Conservation (phyloP, 495 filamentous ascomycete genomes). For the Aspergillus leporis region DNA sequence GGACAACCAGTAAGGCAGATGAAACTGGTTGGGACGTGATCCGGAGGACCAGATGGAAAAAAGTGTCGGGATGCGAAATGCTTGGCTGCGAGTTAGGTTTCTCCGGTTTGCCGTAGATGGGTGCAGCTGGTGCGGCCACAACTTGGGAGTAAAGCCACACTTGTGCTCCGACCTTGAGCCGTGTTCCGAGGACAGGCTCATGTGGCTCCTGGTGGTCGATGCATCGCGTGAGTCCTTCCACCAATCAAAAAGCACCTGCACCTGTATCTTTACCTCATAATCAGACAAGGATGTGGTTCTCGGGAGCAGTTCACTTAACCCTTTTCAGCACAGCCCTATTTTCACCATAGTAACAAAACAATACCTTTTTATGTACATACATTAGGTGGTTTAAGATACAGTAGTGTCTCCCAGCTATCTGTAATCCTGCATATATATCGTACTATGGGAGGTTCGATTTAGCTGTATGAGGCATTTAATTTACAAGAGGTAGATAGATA, state of each 20-base stretch:
- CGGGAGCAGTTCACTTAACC: background rate
- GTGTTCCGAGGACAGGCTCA: background rate
- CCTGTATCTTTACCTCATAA: slow-evolving; percentile 21
- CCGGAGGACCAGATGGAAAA: slow-evolving; percentile 27
- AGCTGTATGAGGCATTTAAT: too few relatives aligned
- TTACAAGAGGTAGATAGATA: too few relatives aligned
- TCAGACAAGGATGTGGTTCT: slow-evolving; percentile 3
- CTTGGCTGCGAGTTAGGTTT: slow-evolving; percentile 26
- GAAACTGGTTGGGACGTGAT: background rate
- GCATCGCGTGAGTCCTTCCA: slow-evolving; percentile 1
- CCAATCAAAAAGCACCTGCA: slow-evolving; percentile 4
- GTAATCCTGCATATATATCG: background rate
- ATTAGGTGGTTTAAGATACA: background rate
- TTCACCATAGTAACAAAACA: background rate
- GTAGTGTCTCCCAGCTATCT: background rate
- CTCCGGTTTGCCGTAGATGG: slow-evolving; percentile 16
- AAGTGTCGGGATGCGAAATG: slow-evolving; percentile 26
- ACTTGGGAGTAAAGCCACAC: background rate
- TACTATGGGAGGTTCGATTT: background rate
- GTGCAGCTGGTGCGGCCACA: background rate
- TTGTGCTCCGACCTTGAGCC: background rate
- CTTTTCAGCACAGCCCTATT: slow-evolving; percentile 5
- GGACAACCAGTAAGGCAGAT: slow-evolving; percentile 12
- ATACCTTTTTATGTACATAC: background rate
- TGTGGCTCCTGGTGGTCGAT: background rate